phyloP scores from a whole-genome alignment of 495 filamentous ascomycete species.

The Aspergillus hancockii region DNA sequence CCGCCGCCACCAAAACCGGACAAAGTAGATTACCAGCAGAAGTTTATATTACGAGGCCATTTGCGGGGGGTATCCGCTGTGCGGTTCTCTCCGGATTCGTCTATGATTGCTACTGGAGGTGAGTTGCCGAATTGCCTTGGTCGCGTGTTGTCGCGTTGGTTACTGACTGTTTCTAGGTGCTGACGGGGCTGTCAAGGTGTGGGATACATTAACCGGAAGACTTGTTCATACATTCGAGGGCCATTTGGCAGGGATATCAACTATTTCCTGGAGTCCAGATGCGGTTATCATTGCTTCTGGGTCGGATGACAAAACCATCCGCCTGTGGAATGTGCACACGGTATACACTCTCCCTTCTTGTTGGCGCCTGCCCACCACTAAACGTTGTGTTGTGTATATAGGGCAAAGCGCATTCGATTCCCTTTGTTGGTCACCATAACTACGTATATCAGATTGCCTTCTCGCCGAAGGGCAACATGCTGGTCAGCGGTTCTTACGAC shows the following conservation, averaged over 20 bases:
- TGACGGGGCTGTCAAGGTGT: conserved; percentile 86
- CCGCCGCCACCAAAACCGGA: conserved; percentile 48
- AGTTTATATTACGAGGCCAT: conserved; percentile 73
- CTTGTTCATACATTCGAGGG: conserved; percentile 87
- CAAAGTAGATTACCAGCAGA: conserved; percentile 57
- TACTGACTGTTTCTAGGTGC: conserved; percentile 56
- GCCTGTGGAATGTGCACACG: conserved; percentile 84
- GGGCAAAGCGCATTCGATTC: conserved; percentile 62
- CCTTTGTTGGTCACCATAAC: conserved; percentile 87
- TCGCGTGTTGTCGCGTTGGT: conserved; percentile 3
- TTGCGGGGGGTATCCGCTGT: conserved; percentile 78
- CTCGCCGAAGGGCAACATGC: conserved; percentile 93
- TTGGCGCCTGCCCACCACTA: neutral
- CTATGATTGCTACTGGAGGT: conserved; percentile 87
- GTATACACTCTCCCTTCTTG: conserved; percentile 44
- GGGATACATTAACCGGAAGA: conserved; percentile 76
- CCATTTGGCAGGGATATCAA: conserved; percentile 88
- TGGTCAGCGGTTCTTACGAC: conserved; percentile 92
- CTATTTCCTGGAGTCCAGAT: conserved; percentile 88
- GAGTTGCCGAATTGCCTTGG: conserved; percentile 25
- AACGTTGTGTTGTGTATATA: conserved; percentile 12
- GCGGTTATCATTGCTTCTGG: conserved; percentile 83
- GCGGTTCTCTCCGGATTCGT: conserved; percentile 85
- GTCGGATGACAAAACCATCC: conserved; percentile 93
- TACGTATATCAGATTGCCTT: conserved; percentile 94